Conservation (phyloP, 306 rosid species). For the Fagus sylvatica region DNA sequence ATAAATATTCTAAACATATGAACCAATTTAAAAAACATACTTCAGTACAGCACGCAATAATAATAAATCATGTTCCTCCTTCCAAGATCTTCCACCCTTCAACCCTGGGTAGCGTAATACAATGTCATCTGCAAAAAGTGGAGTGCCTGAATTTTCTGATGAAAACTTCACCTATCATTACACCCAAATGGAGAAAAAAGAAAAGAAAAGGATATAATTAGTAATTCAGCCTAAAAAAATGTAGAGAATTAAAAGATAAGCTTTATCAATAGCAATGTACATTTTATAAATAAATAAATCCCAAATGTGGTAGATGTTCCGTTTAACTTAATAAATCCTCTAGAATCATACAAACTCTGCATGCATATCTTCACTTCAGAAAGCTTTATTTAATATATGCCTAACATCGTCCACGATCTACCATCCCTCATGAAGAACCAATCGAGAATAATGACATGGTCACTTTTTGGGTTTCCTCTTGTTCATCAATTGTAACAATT, state of each 20-base stretch:
- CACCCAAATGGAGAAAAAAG: conserved; percentile 17
- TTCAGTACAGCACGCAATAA: conserved; percentile 76
- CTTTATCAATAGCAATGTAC: not conserved
- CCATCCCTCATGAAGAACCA: not conserved
- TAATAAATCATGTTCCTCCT: conserved; percentile 77
- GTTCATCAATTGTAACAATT: not conserved
- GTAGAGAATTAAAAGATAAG: not conserved
- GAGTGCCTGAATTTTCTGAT: conserved; percentile 52
- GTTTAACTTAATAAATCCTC: not conserved
- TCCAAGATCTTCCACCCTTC: conserved; percentile 89
- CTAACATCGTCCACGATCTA: not conserved
- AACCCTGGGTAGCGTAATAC: conserved; percentile 67
- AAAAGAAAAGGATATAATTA: conserved; percentile 19
- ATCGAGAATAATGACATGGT: not conserved
- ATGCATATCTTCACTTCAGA: not conserved
- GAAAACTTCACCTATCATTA: conserved; percentile 65
- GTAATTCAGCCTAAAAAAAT: not conserved
- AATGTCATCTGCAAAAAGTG: conserved; percentile 73
- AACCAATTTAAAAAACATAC: conserved; percentile 40
- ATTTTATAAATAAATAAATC: not conserved
- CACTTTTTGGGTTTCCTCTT: not conserved
- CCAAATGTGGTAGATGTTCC: not conserved
- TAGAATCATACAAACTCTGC: not conserved
- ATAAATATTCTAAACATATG: not conserved
- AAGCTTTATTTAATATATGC: not conserved